Evolutionary conservation across 257 asterid genomes (phyloP).

Genomic region (Fraxinus anomala): DNA sequence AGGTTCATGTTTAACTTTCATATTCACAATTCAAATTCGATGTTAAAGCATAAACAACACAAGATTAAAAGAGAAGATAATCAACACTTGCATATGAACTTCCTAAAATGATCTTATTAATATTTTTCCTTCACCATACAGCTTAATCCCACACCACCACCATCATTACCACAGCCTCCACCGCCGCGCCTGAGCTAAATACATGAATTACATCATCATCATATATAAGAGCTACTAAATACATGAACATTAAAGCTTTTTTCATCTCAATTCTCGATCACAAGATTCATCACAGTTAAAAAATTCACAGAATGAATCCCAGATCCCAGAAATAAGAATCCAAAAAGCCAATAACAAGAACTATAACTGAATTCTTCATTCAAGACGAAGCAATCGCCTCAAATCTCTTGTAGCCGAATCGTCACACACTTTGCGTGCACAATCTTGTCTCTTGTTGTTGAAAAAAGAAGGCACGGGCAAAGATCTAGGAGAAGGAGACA

Average conservation of each 20-base stretch:
- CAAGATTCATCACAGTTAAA: slow-evolving; percentile 31
- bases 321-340: slow-evolving; percentile 25
- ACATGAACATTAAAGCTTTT: not conserved
- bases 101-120: not conserved
- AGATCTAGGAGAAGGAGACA: slow-evolving; percentile 60
- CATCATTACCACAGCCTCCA: not conserved
- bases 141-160: not conserved
- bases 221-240: not conserved
- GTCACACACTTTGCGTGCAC: slow-evolving; percentile 29
- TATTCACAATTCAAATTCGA: too few relatives aligned
- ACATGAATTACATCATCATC: not conserved
- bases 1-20: too few relatives aligned
- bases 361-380: slow-evolving; percentile 17
- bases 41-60: too few relatives aligned
- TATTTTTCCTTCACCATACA: not conserved
- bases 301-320: slow-evolving; percentile 44
- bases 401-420: slow-evolving; percentile 58
- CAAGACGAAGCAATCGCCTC: slow-evolving; percentile 63
- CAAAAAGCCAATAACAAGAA: slow-evolving; percentile 5
- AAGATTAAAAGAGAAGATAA: not conserved
- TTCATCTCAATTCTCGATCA: slow-evolving; percentile 1
- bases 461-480: slow-evolving; percentile 60
- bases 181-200: not conserved
- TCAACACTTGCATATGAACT: not conserved
- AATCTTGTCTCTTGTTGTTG: slow-evolving; percentile 32